Evolutionary conservation across 129 eudicot genomes (phyloP), one percentile per base, ranked within the genome.

Genomic region (Apium graveolens): DNA sequence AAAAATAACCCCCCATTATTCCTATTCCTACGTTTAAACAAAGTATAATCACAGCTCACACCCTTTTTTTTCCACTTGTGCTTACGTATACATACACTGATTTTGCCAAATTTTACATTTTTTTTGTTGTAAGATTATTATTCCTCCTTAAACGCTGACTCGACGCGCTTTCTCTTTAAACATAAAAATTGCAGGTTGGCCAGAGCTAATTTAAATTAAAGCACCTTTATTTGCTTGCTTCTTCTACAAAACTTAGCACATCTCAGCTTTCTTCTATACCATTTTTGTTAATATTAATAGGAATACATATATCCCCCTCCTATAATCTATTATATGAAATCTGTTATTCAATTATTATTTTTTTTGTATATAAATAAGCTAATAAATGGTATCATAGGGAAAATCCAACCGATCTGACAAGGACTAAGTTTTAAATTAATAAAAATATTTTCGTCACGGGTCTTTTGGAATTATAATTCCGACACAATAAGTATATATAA

Each of bases 11-110:
- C 29, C 9, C 32, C 32, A 57, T 57, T 57, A 57, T 57, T 24
- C 32, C 66, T 57, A n/a, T 57, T 85, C 88, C 70, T 81, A 76
- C 81, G 80, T 81, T 82, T 38, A 60, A 75, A 81, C 69, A 78
- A 85, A 85, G 88, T 85, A 66, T 81, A 81, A 81, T 68, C 78
- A 69, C 43, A 9, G 48, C 31, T 24, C 65, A 2, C 4, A 24
- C 29, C 13, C 8, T 24, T 24, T 24, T 24, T 24, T 24, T 24
- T 8, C 65, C 65, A n/a, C 16, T n/a, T 57, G 32, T 57, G 26
- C 32, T 32, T 32, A 27, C 57, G 78, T 69, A 44, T 70, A 70
- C 43, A 16, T 17, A 26, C 73, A 35, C 48, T 70, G 34, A 35
- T 14, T 14, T 2, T 32, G 53, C 20, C 7, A 20, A 53, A 55